phyloP scores from a whole-genome alignment of 2,329 filamentous ascomycete species.

The Blastomyces emzantsi region DNA sequence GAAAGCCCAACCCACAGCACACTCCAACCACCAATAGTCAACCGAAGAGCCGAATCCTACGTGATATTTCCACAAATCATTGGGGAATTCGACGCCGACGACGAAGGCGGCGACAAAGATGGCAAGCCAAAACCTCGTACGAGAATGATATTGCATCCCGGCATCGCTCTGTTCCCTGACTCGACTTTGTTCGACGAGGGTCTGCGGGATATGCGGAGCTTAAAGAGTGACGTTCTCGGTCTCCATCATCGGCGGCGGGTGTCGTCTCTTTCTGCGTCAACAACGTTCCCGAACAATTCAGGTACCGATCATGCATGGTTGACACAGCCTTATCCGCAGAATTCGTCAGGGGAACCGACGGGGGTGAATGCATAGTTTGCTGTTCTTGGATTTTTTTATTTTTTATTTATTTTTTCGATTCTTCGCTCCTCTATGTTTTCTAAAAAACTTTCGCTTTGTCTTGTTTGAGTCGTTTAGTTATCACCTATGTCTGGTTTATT shows the following conservation, averaged over 20 bases:
- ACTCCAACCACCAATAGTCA: neutral
- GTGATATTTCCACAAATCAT: constrained; percentile 11
- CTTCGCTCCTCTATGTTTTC: neutral
- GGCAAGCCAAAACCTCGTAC: neutral
- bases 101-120: neutral
- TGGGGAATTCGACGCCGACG: constrained; percentile 6
- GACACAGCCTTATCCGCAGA: constrained; percentile 1
- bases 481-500: neutral
- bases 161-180: constrained; percentile 11
- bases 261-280: constrained; percentile 5
- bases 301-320: neutral
- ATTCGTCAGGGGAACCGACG: neutral
- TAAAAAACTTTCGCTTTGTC: neutral
- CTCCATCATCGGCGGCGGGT: constrained; percentile 4
- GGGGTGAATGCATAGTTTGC: neutral
- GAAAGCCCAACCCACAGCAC: neutral
- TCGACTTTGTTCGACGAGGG: constrained; percentile 3
- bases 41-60: constrained; percentile 1
- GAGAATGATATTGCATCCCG: constrained; percentile 6
- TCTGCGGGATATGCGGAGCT: constrained; percentile 1
- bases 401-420: neutral
- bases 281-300: neutral
- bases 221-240: neutral
- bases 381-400: too few relatives aligned
- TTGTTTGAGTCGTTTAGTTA: neutral